These are phyloP conservation scores for Typha latifolia DNA, from an alignment of 176 grass and related monocot genomes.

Conservation along the genomic window DNA sequence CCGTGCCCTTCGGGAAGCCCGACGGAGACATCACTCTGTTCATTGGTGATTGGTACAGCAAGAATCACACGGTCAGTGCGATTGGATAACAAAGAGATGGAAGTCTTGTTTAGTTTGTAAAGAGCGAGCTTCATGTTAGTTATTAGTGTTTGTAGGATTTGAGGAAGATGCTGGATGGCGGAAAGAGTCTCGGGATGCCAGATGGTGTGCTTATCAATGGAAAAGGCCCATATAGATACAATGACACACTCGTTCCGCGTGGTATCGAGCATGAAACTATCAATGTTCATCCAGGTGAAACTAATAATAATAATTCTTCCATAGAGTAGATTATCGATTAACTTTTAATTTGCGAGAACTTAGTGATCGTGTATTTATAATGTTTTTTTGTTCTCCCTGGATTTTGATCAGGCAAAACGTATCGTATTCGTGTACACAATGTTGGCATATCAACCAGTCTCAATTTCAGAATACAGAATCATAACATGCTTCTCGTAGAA, in stretches of 20 bases:
- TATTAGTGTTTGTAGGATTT: slow-evolving; percentile 1
- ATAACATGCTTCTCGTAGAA: slow-evolving; percentile 21
- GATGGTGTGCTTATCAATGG: slow-evolving; percentile 27
- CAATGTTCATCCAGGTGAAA: slow-evolving; percentile 18
- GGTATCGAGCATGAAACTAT: slow-evolving; percentile 22
- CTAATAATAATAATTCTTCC: no score
- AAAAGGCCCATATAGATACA: slow-evolving; percentile 24
- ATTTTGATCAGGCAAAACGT: slow-evolving; percentile 16
- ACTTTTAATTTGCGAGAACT: neutral
- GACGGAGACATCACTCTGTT: slow-evolving; percentile 20
- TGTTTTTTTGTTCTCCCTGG: neutral
- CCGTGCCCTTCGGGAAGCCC: slow-evolving; percentile 16
- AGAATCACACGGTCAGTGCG: slow-evolving; percentile 13
- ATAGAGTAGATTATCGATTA: neutral
- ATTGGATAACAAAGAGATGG: neutral
- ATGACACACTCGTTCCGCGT: slow-evolving; percentile 16
- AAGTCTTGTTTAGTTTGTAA: neutral
- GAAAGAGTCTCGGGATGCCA: slow-evolving; percentile 18
- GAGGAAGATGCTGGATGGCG: slow-evolving; percentile 14
- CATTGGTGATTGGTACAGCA: slow-evolving; percentile 25
- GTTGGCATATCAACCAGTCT: slow-evolving; percentile 19
- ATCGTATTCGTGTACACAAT: slow-evolving; percentile 20
- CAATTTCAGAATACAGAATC: slow-evolving; percentile 25
- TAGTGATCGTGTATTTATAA: neutral
- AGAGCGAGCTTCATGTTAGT: neutral